Conservation (phyloP, 2,329 filamentous ascomycete species). For the Colletotrichum zoysiae region DNA sequence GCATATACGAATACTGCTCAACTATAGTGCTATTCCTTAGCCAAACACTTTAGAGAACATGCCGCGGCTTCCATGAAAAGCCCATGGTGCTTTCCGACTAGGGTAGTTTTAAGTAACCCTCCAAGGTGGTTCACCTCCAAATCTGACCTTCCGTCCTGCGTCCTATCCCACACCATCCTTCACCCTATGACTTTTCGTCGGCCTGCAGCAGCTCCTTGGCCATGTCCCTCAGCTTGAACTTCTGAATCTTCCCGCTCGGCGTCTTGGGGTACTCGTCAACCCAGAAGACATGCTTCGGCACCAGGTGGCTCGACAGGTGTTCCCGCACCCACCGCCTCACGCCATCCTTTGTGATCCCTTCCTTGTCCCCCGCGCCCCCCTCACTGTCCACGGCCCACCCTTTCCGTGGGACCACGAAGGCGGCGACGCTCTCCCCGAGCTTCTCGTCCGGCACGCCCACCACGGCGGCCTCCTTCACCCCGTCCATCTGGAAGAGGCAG, state of each 20-base stretch:
- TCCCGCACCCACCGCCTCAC: slow-evolving; percentile 79
- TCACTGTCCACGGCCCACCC: slow-evolving; percentile 45
- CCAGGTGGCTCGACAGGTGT: slow-evolving; percentile 79
- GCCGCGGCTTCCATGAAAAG: not conserved
- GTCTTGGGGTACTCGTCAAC: slow-evolving; percentile 91
- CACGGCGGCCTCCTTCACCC: slow-evolving; percentile 81
- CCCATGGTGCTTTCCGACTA: not conserved
- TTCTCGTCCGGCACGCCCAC: slow-evolving; percentile 85
- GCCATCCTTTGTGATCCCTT: slow-evolving; percentile 65
- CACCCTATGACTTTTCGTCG: not conserved
- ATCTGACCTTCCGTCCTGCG: no score
- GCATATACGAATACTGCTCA: not conserved
- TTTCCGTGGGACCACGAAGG: slow-evolving; percentile 74
- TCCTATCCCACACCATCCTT: no score
- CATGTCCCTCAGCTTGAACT: slow-evolving; percentile 83
- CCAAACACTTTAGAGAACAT: not conserved
- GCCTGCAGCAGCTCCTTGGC: slow-evolving; percentile 57
- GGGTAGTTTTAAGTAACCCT: not conserved
- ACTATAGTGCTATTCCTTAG: not conserved
- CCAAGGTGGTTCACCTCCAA: no score
- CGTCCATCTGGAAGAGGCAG: slow-evolving; percentile 79
- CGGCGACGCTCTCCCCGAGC: slow-evolving; percentile 89
- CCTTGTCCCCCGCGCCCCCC: slow-evolving; percentile 42
- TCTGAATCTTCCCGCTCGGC: slow-evolving; percentile 96
- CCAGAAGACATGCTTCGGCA: slow-evolving; percentile 93